These are phyloP conservation scores for Marasmius fiardii DNA, from an alignment of 1,284 basidiomycete species.

Conservation along the genomic window DNA sequence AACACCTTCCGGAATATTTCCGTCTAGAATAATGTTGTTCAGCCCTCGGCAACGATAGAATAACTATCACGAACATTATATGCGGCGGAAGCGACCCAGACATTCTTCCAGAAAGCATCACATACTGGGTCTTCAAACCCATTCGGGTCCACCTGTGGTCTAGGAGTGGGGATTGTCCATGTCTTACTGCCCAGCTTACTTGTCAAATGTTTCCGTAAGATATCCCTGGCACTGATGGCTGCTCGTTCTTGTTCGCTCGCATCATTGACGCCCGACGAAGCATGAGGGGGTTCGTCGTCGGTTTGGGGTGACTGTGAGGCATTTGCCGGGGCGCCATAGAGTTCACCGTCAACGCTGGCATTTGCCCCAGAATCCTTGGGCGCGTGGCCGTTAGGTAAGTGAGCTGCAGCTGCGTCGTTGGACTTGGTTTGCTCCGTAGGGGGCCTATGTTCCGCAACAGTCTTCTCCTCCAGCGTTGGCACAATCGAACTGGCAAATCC, in stretches of 20 bases:
- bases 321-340: constrained; percentile 54
- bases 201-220: constrained; percentile 52
- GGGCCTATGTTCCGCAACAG: constrained; percentile 39
- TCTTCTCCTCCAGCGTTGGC: constrained; percentile 73
- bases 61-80: constrained; percentile 67
- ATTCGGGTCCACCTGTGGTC: constrained; percentile 71
- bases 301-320: constrained; percentile 37
- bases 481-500: constrained; percentile 67
- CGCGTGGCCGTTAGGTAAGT: constrained; percentile 6
- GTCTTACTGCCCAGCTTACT: constrained; percentile 51
- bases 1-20: constrained; percentile 94
- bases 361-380: not conserved
- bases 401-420: constrained; percentile 9
- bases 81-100: constrained; percentile 83
- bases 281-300: constrained; percentile 45
- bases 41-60: constrained; percentile 4
- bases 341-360: constrained; percentile 31
- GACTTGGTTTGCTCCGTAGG: constrained; percentile 23
- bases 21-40: constrained; percentile 51
- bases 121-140: constrained; percentile 86
- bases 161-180: constrained; percentile 62
- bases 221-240: constrained; percentile 45
- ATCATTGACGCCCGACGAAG: constrained; percentile 41
- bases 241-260: constrained; percentile 49
- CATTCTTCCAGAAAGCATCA: constrained; percentile 83